phyloP scores from a whole-genome alignment of 371 early-diverging fungal species.

The Zychaea mexicana region DNA sequence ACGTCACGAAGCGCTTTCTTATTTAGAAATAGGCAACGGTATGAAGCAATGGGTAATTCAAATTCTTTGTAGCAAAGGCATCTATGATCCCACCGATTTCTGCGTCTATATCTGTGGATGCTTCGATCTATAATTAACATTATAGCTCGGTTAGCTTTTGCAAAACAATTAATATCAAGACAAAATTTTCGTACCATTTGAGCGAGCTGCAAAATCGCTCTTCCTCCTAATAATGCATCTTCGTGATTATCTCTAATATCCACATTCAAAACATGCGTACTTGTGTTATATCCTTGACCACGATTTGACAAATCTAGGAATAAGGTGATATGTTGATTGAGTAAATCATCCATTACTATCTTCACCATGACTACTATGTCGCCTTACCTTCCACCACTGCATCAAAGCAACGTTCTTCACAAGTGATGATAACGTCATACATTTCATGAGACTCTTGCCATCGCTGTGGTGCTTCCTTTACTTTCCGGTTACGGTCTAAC shows the following conservation, averaged over 20 bases:
- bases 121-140: conserved; percentile 56
- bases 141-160: too few relatives aligned
- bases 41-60: conserved; percentile 59
- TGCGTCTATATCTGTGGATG: conserved; percentile 73
- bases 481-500: conserved; percentile 91
- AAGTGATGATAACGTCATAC: conserved; percentile 96
- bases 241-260: conserved; percentile 95
- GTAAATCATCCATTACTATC: neutral
- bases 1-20: neutral
- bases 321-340: neutral
- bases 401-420: conserved; percentile 96
- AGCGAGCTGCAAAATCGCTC: conserved; percentile 80
- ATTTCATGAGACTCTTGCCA: conserved; percentile 74
- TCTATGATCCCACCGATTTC: conserved; percentile 85
- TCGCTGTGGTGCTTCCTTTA: conserved; percentile 90
- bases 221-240: conserved; percentile 87
- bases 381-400: conserved; percentile 85
- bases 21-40: conserved; percentile 64
- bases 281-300: conserved; percentile 64
- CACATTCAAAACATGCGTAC: conserved; percentile 94
- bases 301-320: conserved; percentile 70
- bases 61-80: conserved; percentile 63
- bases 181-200: conserved; percentile 49
- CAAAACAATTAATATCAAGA: neutral
- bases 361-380: neutral